These are phyloP conservation scores for Tylopilus sp. DNA, from an alignment of 768 basidiomycete species.

Conservation along the genomic window DNA sequence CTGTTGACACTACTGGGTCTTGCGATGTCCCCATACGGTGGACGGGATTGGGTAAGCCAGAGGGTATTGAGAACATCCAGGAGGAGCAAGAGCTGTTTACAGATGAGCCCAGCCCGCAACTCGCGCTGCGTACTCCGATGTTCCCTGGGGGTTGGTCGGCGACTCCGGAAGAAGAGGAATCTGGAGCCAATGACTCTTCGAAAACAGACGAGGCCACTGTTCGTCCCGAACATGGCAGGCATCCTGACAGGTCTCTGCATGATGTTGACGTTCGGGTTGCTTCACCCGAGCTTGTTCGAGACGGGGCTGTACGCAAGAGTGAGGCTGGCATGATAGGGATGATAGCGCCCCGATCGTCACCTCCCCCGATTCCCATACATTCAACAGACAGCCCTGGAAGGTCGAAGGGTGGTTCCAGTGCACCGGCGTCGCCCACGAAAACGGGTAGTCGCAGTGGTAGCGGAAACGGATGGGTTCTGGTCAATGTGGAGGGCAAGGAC, in stretches of 20 bases:
- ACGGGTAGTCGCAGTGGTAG: constrained; percentile 34
- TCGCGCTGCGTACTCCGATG: constrained; percentile 32
- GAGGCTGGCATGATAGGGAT: constrained; percentile 60
- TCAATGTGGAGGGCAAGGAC: constrained; percentile 52
- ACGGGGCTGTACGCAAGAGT: constrained; percentile 51
- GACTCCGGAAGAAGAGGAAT: constrained; percentile 49
- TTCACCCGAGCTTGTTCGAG: constrained; percentile 49
- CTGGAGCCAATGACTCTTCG: constrained; percentile 26
- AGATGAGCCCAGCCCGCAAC: constrained; percentile 22
- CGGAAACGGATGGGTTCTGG: constrained; percentile 62
- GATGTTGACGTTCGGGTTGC: constrained; percentile 50
- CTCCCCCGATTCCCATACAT: constrained; percentile 26
- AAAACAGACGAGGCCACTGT: constrained; percentile 26
- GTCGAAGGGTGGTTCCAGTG: constrained; percentile 20
- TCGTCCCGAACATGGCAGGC: constrained; percentile 24
- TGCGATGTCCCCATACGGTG: constrained; percentile 59
- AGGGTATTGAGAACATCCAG: constrained; percentile 36
- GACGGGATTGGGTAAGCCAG: constrained; percentile 46
- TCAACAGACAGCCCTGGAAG: constrained; percentile 25
- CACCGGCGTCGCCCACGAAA: constrained; percentile 33
- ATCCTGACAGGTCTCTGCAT: constrained; percentile 38
- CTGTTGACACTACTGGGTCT: constrained; percentile 40
- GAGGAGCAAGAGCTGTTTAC: constrained; percentile 31
- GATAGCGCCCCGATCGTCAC: constrained; percentile 34
- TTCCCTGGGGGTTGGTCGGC: constrained; percentile 55